A percentile compares a stretch with the other conserved stretches of the same genome.
Conservation (phyloP, 768 basidiomycete genomes). For the Lactarius deliciosus region DNA sequence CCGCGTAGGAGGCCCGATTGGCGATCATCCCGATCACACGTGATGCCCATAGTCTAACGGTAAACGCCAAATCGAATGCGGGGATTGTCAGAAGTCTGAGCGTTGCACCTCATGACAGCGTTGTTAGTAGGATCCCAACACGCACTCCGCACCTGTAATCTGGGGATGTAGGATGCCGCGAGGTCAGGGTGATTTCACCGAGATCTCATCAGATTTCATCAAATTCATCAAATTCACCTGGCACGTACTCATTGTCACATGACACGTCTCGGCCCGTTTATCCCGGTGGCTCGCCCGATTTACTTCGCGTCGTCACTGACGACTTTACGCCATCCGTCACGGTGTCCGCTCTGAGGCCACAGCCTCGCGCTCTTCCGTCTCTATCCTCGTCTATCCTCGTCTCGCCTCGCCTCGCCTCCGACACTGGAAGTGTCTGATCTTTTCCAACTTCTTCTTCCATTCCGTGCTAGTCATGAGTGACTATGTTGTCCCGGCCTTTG, state of each 20-base stretch:
- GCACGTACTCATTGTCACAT: not conserved
- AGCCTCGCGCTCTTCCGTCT: not conserved
- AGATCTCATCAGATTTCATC: too few relatives aligned
- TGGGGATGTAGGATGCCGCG: not conserved
- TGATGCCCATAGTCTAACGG: not conserved
- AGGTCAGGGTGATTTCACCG: not conserved
- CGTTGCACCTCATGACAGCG: not conserved
- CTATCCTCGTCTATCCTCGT: not conserved
- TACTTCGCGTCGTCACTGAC: too few relatives aligned
- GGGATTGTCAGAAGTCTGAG: not conserved
- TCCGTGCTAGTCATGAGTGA: slow-evolving; percentile 17
- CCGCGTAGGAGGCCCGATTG: not conserved
- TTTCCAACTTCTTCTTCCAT: not conserved
- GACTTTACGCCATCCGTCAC: too few relatives aligned
- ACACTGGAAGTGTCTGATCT: slow-evolving; percentile 3
- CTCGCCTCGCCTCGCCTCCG: not conserved
- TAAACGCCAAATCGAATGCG: not conserved
- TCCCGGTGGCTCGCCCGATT: not conserved
- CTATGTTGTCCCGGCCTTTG: slow-evolving; percentile 7
- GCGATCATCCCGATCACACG: not conserved
- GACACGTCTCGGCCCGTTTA: too few relatives aligned
- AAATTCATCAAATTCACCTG: too few relatives aligned
- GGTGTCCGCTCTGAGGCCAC: not conserved
- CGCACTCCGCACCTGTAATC: not conserved
- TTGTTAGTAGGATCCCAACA: not conserved